Evolutionary conservation across 768 basidiomycete species (phyloP).

Genomic region (Suillus decipiens): DNA sequence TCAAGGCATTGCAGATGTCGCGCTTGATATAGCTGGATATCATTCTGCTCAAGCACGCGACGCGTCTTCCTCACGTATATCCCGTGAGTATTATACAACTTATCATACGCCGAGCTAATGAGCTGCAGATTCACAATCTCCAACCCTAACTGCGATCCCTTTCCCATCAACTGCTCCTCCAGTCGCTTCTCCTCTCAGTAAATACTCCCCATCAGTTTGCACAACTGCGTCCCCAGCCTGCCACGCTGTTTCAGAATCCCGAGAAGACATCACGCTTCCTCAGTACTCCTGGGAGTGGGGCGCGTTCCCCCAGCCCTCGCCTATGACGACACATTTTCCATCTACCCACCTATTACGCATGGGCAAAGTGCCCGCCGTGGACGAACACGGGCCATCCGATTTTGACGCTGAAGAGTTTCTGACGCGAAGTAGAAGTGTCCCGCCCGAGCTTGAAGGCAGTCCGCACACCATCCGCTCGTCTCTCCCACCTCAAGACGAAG

Average conservation of each 20-base stretch:
- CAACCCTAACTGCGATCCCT: neutral
- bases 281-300: conserved; percentile 97
- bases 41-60: conserved; percentile 47
- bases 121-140: conserved; percentile 8
- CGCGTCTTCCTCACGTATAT: conserved; percentile 43
- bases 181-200: conserved; percentile 21
- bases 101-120: neutral
- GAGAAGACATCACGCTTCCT: conserved; percentile 44
- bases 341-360: conserved; percentile 13
- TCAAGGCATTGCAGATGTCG: conserved; percentile 52
- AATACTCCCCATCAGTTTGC: conserved; percentile 22
- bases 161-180: conserved; percentile 11
- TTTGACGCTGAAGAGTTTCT: conserved; percentile 28
- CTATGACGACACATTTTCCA: conserved; percentile 53
- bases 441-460: conserved; percentile 51
- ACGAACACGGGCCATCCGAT: conserved; percentile 13
- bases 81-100: conserved; percentile 25
- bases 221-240: conserved; percentile 39
- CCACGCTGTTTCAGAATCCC: conserved; percentile 64
- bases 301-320: conserved; percentile 80
- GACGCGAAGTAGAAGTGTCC: conserved; percentile 58
- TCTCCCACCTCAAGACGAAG: conserved; percentile 23
- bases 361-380: conserved; percentile 15
- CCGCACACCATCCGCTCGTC: conserved; percentile 30
- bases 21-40: conserved; percentile 84